Conservation (phyloP, 805 yeast species). For the Suhomyces prunicola region DNA sequence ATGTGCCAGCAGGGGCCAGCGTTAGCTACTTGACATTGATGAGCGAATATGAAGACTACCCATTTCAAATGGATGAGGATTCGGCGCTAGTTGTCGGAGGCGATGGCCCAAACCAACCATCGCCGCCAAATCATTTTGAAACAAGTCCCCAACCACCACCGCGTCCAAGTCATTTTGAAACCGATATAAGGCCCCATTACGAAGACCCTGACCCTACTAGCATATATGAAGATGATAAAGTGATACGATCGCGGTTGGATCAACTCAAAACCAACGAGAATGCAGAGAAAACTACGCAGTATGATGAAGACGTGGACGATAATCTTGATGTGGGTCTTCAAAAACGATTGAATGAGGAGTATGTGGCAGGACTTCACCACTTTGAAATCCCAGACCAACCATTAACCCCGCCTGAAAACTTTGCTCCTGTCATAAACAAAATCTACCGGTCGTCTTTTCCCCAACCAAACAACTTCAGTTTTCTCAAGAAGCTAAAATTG, state of each 20-base stretch:
- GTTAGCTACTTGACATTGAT: neutral
- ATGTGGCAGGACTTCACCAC: conserved; percentile 6
- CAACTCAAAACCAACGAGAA: conserved; percentile 30
- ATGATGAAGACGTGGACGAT: conserved; percentile 42
- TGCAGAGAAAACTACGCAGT: conserved; percentile 12
- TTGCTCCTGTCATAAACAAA: conserved; percentile 68
- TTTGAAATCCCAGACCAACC: conserved; percentile 11
- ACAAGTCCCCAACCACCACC: neutral
- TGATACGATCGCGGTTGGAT: conserved; percentile 34
- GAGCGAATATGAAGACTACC: conserved; percentile 26
- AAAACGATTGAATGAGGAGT: conserved; percentile 16
- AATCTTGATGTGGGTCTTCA: conserved; percentile 30
- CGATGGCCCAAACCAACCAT: neutral
- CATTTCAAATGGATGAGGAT: conserved; percentile 47
- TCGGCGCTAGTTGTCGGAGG: neutral
- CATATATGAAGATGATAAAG: conserved; percentile 13
- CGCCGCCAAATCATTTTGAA: conserved; percentile 1
- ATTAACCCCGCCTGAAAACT: conserved; percentile 81
- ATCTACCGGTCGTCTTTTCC: conserved; percentile 92
- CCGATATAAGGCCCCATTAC: conserved; percentile 15
- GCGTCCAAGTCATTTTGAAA: neutral
- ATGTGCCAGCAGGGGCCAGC: neutral
- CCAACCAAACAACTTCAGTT: conserved; percentile 73
- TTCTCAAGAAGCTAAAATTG: conserved; percentile 57
- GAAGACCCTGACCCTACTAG: conserved; percentile 8